phyloP scores from a whole-genome alignment of 2,329 filamentous ascomycete species.

The Thielaviopsis musarum region DNA sequence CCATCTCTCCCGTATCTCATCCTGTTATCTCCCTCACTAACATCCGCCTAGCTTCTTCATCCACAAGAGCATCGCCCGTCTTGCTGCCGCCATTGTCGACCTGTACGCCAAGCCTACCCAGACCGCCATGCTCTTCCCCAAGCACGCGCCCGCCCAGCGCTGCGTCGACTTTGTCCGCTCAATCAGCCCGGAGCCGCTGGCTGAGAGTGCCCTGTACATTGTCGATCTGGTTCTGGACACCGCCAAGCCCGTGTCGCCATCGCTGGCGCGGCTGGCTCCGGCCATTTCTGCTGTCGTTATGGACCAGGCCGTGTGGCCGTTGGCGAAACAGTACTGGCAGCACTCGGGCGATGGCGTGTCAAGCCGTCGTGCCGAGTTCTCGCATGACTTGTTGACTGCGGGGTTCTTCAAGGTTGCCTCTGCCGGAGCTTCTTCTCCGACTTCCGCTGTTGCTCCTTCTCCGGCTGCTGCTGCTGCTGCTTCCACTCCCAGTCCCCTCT shows the following conservation, averaged over 20 bases:
- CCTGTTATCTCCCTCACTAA: background rate
- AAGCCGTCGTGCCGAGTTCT: constrained; percentile 82
- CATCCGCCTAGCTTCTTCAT: constrained; percentile 65
- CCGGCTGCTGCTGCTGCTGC: constrained; percentile 12
- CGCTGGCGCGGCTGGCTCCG: constrained; percentile 38
- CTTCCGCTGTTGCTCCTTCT: constrained; percentile 17
- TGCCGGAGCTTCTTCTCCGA: background rate
- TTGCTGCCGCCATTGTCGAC: constrained; percentile 50
- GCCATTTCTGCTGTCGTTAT: constrained; percentile 57
- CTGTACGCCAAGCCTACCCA: constrained; percentile 45
- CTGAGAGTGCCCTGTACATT: constrained; percentile 28
- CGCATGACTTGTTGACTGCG: constrained; percentile 55
- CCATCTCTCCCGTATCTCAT: background rate
- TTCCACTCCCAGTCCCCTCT: constrained; percentile 18
- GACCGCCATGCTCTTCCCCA: constrained; percentile 72
- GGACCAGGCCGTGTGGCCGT: constrained; percentile 44
- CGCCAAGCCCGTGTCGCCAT: constrained; percentile 31
- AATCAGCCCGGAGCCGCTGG: constrained; percentile 28
- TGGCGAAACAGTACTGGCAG: constrained; percentile 95
- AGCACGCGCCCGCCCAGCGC: constrained; percentile 46
- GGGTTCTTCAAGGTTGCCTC: constrained; percentile 29
- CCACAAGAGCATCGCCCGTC: constrained; percentile 61
- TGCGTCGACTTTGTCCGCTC: constrained; percentile 58
- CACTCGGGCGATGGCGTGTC: constrained; percentile 87
- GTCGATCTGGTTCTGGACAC: constrained; percentile 48